Evolutionary conservation across 2,329 filamentous ascomycete species (phyloP).

Genomic region (Chrysosporium keratinophilum): DNA sequence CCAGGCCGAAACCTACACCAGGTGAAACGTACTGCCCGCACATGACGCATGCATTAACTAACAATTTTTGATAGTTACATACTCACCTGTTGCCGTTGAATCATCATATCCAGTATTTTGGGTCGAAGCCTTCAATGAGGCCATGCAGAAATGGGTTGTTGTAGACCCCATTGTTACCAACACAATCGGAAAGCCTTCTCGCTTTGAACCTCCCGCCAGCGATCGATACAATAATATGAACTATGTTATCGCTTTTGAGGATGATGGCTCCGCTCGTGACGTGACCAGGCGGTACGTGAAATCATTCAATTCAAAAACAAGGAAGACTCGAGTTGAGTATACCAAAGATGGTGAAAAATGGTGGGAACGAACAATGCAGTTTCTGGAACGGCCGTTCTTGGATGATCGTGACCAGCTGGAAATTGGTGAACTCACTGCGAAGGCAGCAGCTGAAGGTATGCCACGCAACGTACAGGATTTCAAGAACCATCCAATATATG

Average conservation of each 20-base stretch:
- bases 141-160: constrained; percentile 82
- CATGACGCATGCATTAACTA: background rate
- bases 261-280: constrained; percentile 66
- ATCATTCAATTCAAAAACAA: constrained; percentile 81
- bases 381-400: constrained; percentile 35
- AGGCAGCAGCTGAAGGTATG: constrained; percentile 68
- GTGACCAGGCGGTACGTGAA: constrained; percentile 83
- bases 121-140: constrained; percentile 82
- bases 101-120: constrained; percentile 79
- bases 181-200: constrained; percentile 62
- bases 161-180: constrained; percentile 76
- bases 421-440: constrained; percentile 60
- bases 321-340: constrained; percentile 65
- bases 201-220: constrained; percentile 70
- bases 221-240: constrained; percentile 66
- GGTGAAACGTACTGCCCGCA: background rate
- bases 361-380: constrained; percentile 41
- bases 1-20: constrained; percentile 9
- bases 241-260: constrained; percentile 79
- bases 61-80: background rate
- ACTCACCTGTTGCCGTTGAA: constrained; percentile 27
- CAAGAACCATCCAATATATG: constrained; percentile 73
- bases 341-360: constrained; percentile 47
- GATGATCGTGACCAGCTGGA: constrained; percentile 74
- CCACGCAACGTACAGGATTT: constrained; percentile 79